Base-by-base conservation (phyloP, 768 basidiomycete species). In the Pisolithus tinctorius region DNA sequence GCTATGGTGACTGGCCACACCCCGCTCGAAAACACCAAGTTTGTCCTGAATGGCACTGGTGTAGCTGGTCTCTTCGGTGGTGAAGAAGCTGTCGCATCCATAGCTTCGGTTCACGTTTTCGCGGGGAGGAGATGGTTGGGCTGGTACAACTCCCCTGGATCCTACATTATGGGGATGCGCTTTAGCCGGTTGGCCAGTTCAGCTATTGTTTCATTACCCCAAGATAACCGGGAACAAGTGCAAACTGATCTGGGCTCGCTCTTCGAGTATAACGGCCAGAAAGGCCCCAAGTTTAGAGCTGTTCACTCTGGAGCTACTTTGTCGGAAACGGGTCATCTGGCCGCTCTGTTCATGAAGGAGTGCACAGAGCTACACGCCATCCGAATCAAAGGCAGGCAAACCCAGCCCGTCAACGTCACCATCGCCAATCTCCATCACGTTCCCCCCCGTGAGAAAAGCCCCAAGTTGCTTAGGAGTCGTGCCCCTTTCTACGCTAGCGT, bases 81-180 rank as follows among this genome's bases (percentile, higher is more conserved):
- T 8, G 68, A 70, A 29, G 69, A 71, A 37, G 67, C 69, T 10
- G 59, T 71, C 25, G 59, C 70, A 20, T 69, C 69, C 25, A 71
- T 71, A 68, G 58, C 65, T 8, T 62, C 65, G 30, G 62, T 71
- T 2, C 69, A 70, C 47, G 38, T 71, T 2, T 67, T 62, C 53
- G 29, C 53, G 20, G 66, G 64, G 1, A 58, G 68, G 56, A 60
- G 30, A 46, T 71, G 63, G 66, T 36, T 71, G 3, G 69, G 70
- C 6, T 71, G 63, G 65, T 68, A 71, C 47, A 71, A 71, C 41
- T 67, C 68, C 6, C 69, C 71, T 0, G 69, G 69, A 11, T 67
- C 69, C 48, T 69, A 68, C 25, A 60, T 55, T 0, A 48, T 71
- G 20, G 69, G 68, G 3, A 71, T 63, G 47, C 57, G 47, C 14